Base-by-base conservation (phyloP, 2,329 filamentous ascomycete species). In the Volutella citrinella region DNA sequence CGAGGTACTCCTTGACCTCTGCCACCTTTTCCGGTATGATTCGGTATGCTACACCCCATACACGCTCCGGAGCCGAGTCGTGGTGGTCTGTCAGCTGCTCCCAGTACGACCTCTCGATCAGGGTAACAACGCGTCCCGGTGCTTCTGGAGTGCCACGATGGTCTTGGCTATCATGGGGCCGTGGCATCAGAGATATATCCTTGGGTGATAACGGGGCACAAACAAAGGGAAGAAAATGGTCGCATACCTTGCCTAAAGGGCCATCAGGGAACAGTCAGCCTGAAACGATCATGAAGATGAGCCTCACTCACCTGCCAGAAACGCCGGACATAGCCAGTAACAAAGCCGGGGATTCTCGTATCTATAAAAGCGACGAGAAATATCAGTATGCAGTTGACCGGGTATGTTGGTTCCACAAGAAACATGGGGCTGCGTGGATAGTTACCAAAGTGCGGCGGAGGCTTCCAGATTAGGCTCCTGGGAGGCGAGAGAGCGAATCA, bases 381-480 rank as follows among this genome's bases (percentile, higher is more conserved):
- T 16, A 28, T 49, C 11, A 42, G 36, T 25, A 15, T 19, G n/a
- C n/a, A n/a, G n/a, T n/a, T n/a, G n/a, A n/a, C n/a, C n/a, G n/a
- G n/a, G n/a, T n/a, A n/a, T n/a, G n/a, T n/a, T n/a, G n/a, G n/a
- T n/a, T n/a, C n/a, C n/a, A n/a, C n/a, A n/a, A n/a, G n/a, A n/a
- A n/a, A n/a, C n/a, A n/a, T n/a, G n/a, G n/a, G n/a, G n/a, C n/a
- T n/a, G n/a, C n/a, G n/a, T n/a, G n/a, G n/a, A n/a, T 28, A 36
- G 17, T 45, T 82, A 96, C 91, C 91, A 60, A 85, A 96, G 59
- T 95, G 87, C 48, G 93, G 93, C 42, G 93, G 93, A 36, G 93
- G 91, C 63, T 97, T 98, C 90, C 90, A 98, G 53, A 98, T 96
- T 59, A 98, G 68, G 61, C 89, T 95, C 66, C 91, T 69, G 37